These are phyloP conservation scores for Nadsonia fulvescens DNA, from an alignment of 805 yeast genomes.

Conservation along the genomic window DNA sequence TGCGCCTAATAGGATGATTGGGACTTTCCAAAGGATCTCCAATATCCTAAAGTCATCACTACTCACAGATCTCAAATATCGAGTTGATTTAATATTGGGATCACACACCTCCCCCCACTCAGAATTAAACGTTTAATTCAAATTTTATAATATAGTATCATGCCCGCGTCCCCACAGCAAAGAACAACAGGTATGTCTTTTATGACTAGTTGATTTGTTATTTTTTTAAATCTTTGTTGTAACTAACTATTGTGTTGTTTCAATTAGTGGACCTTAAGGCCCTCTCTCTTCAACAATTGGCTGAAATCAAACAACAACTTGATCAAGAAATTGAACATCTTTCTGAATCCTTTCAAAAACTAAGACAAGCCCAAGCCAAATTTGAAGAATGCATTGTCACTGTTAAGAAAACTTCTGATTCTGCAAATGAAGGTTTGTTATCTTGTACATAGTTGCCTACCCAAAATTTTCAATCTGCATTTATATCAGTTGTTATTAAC, in stretches of 20 bases:
- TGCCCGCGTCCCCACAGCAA: too few species aligned
- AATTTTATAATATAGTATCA: too few species aligned
- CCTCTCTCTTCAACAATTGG: constrained; percentile 68
- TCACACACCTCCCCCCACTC: too few species aligned
- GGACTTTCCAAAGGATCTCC: too few species aligned
- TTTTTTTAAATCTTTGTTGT: background rate
- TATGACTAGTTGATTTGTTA: background rate
- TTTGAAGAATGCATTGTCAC: constrained; percentile 66
- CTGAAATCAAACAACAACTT: constrained; percentile 65
- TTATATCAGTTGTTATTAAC: too few species aligned
- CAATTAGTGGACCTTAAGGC: constrained; percentile 44
- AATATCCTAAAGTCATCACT: too few species aligned
- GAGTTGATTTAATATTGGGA: too few species aligned
- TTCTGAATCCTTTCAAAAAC: constrained; percentile 64
- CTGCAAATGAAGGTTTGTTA: constrained; percentile 23
- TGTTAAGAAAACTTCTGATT: constrained; percentile 33
- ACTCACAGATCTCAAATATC: too few species aligned
- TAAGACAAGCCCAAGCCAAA: constrained; percentile 64
- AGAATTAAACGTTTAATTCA: too few species aligned
- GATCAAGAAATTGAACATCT: constrained; percentile 79
- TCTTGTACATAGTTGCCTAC: constrained; percentile 1
- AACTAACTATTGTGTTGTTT: constrained; percentile 1
- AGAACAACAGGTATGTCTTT: constrained; percentile 5
- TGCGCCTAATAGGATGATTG: too few species aligned
- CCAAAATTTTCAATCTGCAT: background rate